These are phyloP conservation scores for Chionographis japonica DNA, from an alignment of 106 monocot species.

Conservation along the genomic window DNA sequence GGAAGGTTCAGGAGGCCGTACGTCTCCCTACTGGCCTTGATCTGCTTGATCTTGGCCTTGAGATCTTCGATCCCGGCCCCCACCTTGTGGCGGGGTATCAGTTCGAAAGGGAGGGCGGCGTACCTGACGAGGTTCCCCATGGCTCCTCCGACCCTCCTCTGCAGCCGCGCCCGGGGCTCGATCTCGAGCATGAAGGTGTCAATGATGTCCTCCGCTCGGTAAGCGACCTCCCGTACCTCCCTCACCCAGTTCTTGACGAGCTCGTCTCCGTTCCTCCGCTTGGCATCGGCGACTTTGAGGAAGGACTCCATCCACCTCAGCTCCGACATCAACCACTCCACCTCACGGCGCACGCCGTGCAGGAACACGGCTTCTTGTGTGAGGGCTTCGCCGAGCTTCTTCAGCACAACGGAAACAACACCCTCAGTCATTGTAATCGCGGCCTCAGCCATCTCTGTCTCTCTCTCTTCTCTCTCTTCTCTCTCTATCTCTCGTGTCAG, in stretches of 20 bases:
- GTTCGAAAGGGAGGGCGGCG: not conserved
- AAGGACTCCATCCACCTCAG: constrained; percentile 27
- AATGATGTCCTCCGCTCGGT: constrained; percentile 25
- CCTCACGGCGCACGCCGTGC: constrained; percentile 3
- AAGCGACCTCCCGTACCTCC: constrained; percentile 24
- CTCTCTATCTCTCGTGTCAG: too few species aligned
- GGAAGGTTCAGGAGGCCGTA: constrained; percentile 12
- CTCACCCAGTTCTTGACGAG: constrained; percentile 20
- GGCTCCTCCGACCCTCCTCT: not conserved
- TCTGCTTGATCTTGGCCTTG: constrained; percentile 10
- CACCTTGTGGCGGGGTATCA: not conserved
- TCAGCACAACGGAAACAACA: too few species aligned
- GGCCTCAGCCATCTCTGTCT: too few species aligned
- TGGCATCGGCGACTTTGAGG: constrained; percentile 24
- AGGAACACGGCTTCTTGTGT: not conserved
- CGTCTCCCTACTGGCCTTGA: constrained; percentile 1
- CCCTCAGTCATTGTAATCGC: too few species aligned
- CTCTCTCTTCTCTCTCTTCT: too few species aligned
- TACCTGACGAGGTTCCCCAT: constrained; percentile 1
- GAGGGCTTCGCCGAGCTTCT: too few species aligned
- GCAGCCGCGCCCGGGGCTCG: not conserved
- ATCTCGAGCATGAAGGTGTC: constrained; percentile 13
- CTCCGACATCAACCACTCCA: constrained; percentile 21
- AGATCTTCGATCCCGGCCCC: constrained; percentile 10
- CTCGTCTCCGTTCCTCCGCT: constrained; percentile 6